Evolutionary conservation across 2,329 filamentous ascomycete genomes (phyloP), one percentile per base, ranked within the genome.

Genomic region (Trichoderma aggressivum): DNA sequence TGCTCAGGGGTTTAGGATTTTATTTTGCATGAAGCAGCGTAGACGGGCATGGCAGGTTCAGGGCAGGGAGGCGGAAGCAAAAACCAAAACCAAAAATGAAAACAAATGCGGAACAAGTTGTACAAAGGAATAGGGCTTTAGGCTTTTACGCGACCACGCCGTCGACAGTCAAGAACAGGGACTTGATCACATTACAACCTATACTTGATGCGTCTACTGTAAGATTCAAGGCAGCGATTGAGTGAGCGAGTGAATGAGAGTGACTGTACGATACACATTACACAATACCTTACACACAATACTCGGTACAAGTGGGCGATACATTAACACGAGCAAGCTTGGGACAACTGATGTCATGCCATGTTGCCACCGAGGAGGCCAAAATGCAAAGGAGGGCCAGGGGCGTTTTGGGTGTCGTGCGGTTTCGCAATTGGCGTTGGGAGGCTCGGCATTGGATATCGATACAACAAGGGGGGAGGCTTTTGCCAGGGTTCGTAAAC

Each of bases 11-110:
- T 61, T 16, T 69, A 21, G 56, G 56, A 70, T 53, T 58, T 43
- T 56, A 18, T 50, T 43, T 70, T 65, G 60, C 68, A 70, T 64
- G 43, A 61, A 70, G 50, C 61, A 70, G 68, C 60, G 68, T 65
- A 64, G 60, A 70, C 68, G 50, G 60, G 59, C 43, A 36, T 53
- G n/a, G 67, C 59, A 36, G 50, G 67, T 10, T 55, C 61, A 61
- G 5, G 39, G 59, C 60, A 53, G 56, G 43, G 8, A 34, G 28
- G 43, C 21, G 55, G 63, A 21, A 30, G 26, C 36, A 64, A 65
- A 66, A 34, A 14, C 47, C 39, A 68, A 68, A 53, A 26, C 30
- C 18, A 61, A 61, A 61, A 56, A 16, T 34, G 34, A 71, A 71
- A 71, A 67, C 47, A 67, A 60, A 47, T n/a, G 26, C 32, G 53